Percentiles rank a stretch among this genome's conserved stretches.
Evolutionary conservation across 768 basidiomycete species (phyloP).

Genomic region (Calocybe indica): DNA sequence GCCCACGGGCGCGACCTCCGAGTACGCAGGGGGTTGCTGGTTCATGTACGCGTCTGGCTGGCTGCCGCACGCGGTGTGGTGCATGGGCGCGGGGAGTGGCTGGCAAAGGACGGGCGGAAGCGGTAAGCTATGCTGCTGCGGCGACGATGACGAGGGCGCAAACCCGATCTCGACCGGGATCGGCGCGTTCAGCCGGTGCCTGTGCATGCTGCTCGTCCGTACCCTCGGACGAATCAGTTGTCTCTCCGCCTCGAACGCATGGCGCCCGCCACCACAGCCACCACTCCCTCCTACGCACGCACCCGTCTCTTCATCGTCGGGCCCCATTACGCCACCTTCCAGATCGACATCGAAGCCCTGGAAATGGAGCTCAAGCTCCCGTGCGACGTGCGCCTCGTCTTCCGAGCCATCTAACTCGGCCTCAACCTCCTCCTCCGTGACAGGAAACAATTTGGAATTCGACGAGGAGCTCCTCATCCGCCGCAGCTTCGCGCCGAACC

Average conservation of each 20-base stretch:
- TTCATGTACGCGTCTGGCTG: slow-evolving; percentile 5
- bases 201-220: slow-evolving; percentile 30
- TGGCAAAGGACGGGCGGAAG: slow-evolving; percentile 1
- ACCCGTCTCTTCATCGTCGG: slow-evolving; percentile 10
- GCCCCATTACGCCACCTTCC: slow-evolving; percentile 17
- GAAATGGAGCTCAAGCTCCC: slow-evolving; percentile 26
- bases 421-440: slow-evolving; percentile 32
- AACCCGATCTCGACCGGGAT: slow-evolving; percentile 3
- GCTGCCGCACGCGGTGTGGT: background rate
- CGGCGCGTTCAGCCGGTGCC: slow-evolving; percentile 15
- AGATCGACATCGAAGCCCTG: slow-evolving; percentile 21
- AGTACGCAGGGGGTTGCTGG: slow-evolving; percentile 9
- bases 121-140: background rate
- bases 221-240: slow-evolving; percentile 22
- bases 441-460: slow-evolving; percentile 28
- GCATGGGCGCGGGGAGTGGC: slow-evolving; percentile 5
- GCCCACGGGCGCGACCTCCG: slow-evolving; percentile 9
- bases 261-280: slow-evolving; percentile 1
- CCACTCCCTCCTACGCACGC: background rate
- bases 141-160: background rate
- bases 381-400: slow-evolving; percentile 14
- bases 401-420: slow-evolving; percentile 13
- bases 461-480: slow-evolving; percentile 6
- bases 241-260: slow-evolving; percentile 19
- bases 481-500: slow-evolving; percentile 4